phyloP scores from a whole-genome alignment of 345 rosid genomes.

The Corymbia maculata region DNA sequence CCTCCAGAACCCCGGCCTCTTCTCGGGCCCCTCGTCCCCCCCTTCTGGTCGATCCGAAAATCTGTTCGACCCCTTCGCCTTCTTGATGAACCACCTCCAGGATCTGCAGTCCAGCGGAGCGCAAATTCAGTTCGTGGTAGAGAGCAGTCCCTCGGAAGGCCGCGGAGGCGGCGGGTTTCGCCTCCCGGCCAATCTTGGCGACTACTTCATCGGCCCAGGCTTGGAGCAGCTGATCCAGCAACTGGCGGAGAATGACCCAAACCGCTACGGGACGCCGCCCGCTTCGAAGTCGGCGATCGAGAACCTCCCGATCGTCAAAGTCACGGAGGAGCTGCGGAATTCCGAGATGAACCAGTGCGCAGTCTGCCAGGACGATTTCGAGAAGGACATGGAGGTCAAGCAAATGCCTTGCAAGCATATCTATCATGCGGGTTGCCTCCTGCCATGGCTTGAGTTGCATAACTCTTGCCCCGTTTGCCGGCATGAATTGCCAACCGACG shows the following conservation, averaged over 20 bases:
- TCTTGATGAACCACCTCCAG: slow-evolving; percentile 23
- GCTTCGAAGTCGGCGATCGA: slow-evolving; percentile 31
- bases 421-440: slow-evolving; percentile 26
- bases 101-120: slow-evolving; percentile 27
- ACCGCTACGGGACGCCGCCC: slow-evolving; percentile 33
- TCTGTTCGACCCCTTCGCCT: slow-evolving; percentile 20
- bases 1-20: slow-evolving; percentile 6
- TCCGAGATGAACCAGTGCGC: slow-evolving; percentile 48
- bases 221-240: slow-evolving; percentile 42
- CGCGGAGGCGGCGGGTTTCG: slow-evolving; percentile 12
- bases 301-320: slow-evolving; percentile 15
- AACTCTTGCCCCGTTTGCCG: slow-evolving; percentile 46
- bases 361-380: slow-evolving; percentile 36
- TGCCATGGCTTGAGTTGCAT: slow-evolving; percentile 41
- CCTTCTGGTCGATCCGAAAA: background rate
- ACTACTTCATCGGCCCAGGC: slow-evolving; percentile 37
- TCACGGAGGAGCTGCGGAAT: slow-evolving; percentile 10
- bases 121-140: slow-evolving; percentile 30
- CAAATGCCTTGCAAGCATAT: slow-evolving; percentile 47
- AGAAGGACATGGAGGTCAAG: slow-evolving; percentile 25
- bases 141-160: slow-evolving; percentile 16
- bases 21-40: background rate
- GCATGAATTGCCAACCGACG: slow-evolving; percentile 43
- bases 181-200: slow-evolving; percentile 20
- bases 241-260: slow-evolving; percentile 42